Percentiles rank a stretch among this genome's conserved stretches.
These are phyloP conservation scores for Dendryphion nanum DNA, from an alignment of 2,329 filamentous ascomycete genomes.

Conservation along the genomic window DNA sequence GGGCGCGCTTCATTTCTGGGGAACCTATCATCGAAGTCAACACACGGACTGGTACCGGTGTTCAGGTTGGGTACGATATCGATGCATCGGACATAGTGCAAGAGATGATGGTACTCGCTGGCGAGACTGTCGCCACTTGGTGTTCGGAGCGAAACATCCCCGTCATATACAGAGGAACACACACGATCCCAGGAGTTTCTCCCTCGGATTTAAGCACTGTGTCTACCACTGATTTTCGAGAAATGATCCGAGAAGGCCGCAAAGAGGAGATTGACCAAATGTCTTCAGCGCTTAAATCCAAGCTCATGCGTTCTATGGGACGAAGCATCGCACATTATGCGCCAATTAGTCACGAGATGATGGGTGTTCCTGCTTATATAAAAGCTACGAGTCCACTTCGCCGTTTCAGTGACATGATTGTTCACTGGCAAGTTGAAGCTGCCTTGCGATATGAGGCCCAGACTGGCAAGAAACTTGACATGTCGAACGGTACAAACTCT, in stretches of 20 bases:
- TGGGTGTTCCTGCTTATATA: conserved; percentile 55
- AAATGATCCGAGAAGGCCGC: too few species aligned
- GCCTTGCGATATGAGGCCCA: conserved; percentile 56
- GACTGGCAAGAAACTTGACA: conserved; percentile 43
- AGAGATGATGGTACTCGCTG: conserved; percentile 56
- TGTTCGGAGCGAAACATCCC: conserved; percentile 53
- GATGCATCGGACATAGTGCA: conserved; percentile 29
- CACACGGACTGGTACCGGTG: conserved; percentile 7
- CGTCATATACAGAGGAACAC: conserved; percentile 48
- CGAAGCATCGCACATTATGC: conserved; percentile 45
- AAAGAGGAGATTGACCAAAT: conserved; percentile 34
- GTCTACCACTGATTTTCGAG: too few species aligned
- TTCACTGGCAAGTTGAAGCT: conserved; percentile 65
- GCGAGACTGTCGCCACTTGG: conserved; percentile 52
- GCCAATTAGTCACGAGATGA: conserved; percentile 49
- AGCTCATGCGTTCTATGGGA: conserved; percentile 44
- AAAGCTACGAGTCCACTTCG: conserved; percentile 62
- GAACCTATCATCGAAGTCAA: conserved; percentile 45
- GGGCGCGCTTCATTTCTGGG: conserved; percentile 38
- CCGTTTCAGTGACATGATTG: conserved; percentile 59
- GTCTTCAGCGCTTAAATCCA: conserved; percentile 37
- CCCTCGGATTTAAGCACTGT: too few species aligned
- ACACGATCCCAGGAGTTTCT: too few species aligned
- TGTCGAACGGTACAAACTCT: conserved; percentile 13
- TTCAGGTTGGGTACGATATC: conserved; percentile 15